Conservation (phyloP, 495 filamentous ascomycete genomes). For the Trichodelitschia bisporula region DNA sequence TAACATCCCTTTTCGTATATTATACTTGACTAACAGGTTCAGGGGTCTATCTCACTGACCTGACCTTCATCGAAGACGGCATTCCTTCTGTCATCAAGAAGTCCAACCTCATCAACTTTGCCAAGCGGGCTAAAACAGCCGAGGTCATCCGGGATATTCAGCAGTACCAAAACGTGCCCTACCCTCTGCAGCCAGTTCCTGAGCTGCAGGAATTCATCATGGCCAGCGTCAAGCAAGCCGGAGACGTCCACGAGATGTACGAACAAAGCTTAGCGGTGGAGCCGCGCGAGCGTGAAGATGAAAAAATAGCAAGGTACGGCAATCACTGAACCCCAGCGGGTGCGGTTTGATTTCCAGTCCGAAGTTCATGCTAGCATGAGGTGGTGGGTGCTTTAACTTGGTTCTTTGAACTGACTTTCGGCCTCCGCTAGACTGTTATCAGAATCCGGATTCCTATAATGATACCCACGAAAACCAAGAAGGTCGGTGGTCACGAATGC, state of each 20-base stretch:
- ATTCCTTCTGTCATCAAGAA: slow-evolving; percentile 89
- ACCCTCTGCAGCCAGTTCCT: slow-evolving; percentile 62
- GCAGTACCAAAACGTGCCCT: slow-evolving; percentile 91
- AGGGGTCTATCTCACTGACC: slow-evolving; percentile 93
- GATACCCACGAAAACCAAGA: no score
- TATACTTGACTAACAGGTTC: slow-evolving; percentile 1
- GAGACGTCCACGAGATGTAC: slow-evolving; percentile 98
- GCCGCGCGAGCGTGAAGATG: slow-evolving; percentile 86
- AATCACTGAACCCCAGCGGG: slow-evolving; percentile 2
- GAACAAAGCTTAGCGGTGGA: slow-evolving; percentile 81
- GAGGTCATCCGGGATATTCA: slow-evolving; percentile 97
- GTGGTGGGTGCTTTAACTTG: background rate
- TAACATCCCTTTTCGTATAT: slow-evolving; percentile 2
- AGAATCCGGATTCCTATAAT: slow-evolving; percentile 48
- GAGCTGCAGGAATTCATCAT: slow-evolving; percentile 96
- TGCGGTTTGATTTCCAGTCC: background rate
- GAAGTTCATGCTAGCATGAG: slow-evolving; percentile 4
- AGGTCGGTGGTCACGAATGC: no score
- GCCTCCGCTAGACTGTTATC: slow-evolving; percentile 32
- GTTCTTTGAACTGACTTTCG: slow-evolving; percentile 3
- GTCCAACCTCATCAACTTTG: slow-evolving; percentile 91
- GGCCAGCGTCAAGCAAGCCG: slow-evolving; percentile 76
- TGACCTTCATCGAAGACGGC: slow-evolving; percentile 97
- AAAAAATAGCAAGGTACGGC: slow-evolving; percentile 61
- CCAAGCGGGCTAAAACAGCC: slow-evolving; percentile 89